A percentile compares a stretch with the other conserved stretches of the same genome.
Evolutionary conservation across 2,329 filamentous ascomycete genomes (phyloP).

Genomic region (Hypomyces rosellus): DNA sequence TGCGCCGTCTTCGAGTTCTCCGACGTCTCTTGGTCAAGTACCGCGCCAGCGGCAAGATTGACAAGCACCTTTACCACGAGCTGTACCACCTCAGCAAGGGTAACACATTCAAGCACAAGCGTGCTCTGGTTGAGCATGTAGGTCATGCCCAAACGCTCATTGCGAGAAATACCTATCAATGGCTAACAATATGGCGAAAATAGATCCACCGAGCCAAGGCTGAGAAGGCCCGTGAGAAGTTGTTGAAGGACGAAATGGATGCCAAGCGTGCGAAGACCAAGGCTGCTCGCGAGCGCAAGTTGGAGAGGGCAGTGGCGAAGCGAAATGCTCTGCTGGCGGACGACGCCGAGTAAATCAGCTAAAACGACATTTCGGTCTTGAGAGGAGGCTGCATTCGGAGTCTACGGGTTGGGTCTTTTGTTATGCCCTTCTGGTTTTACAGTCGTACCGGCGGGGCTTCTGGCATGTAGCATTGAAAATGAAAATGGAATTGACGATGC

Average conservation of each 20-base stretch:
- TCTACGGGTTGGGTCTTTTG: conserved; percentile 52
- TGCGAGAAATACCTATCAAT: background rate
- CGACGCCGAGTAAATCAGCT: conserved; percentile 50
- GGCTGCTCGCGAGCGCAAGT: conserved; percentile 97
- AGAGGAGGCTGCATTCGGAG: conserved; percentile 54
- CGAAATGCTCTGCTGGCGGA: conserved; percentile 77
- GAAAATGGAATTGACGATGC: conserved; percentile 48
- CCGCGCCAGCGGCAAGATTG: conserved; percentile 99
- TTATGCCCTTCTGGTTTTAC: conserved; percentile 41
- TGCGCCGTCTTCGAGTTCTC: conserved; percentile 98
- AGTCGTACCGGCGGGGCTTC: conserved; percentile 45
- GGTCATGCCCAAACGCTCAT: conserved; percentile 38
- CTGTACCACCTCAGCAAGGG: conserved; percentile 99
- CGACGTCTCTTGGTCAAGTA: conserved; percentile 99
- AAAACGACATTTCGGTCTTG: conserved; percentile 40
- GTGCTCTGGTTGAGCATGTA: conserved; percentile 99
- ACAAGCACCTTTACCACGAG: conserved; percentile 99
- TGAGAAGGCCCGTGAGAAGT: conserved; percentile 93
- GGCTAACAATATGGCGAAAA: conserved; percentile 1
- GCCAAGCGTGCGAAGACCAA: conserved; percentile 99
- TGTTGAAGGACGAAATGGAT: conserved; percentile 99
- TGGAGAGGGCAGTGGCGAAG: conserved; percentile 88
- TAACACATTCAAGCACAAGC: conserved; percentile 99
- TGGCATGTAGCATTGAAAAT: conserved; percentile 54
- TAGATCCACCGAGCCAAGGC: conserved; percentile 99